Evolutionary conservation across 163 green algal genomes (phyloP), one percentile per base, ranked within the genome.

Genomic region (Trebouxia gelatinosa): DNA sequence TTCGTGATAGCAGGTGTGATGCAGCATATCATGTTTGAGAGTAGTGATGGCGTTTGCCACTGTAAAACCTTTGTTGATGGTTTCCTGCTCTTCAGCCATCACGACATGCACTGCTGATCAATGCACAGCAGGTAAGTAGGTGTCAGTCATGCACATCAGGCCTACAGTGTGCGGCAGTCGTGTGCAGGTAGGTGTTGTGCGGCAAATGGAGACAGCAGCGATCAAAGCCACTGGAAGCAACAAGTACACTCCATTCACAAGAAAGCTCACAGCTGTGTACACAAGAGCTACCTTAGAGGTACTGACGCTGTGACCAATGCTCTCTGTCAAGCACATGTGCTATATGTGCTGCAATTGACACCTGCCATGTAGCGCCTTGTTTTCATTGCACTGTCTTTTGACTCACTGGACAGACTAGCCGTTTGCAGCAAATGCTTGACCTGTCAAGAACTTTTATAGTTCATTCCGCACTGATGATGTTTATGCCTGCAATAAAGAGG

Each of bases 271-370:
- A 0, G 93, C 87, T 0, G 50, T 97, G 6, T 97, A 96, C 87
- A 98, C 93, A 4, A 78, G 83, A 7, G 89, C 91, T 31, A 98
- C 94, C 1, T 84, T 98, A 31, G 93, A 98, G 77, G 92, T 90
- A 46, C 29, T 61, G 39, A 35, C 39, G 35, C 29, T 68, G 71
- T 54, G 11, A 35, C 35, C 28, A 6, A 66, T 39, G 4, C n/a
- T 19, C 19, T 6, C 43, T 40, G 23, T 40, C 9, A 28, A 61
- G 17, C 68, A 13, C 6, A 7, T 6, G 13, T 38, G 26, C 16
- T 9, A 9, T 32, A 32, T n/a, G 11, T 57, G 65, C 65, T n/a
- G 21, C 64, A 31, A 31, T 17, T 71, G 62, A 32, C 7, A n/a
- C n/a, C 43, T 13, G 43, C 43, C 9, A 13, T 13, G 9, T 54